A percentile compares a stretch with the other conserved stretches of the same genome.
These are phyloP conservation scores for Pseudogymnoascus pannorum DNA, from an alignment of 2,329 filamentous ascomycete genomes.

Conservation along the genomic window DNA sequence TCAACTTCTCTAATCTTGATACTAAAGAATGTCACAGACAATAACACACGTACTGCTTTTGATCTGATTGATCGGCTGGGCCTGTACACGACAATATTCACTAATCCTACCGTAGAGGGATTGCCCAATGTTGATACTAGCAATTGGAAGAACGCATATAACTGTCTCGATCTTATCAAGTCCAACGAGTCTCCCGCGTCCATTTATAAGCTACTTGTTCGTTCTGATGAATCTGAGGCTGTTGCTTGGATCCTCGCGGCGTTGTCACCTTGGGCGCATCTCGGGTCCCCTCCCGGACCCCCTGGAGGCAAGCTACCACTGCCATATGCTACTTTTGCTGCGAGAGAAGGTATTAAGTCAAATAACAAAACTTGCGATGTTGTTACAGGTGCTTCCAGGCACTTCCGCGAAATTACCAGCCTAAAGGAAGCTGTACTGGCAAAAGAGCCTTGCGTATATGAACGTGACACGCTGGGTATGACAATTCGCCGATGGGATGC, in stretches of 20 bases:
- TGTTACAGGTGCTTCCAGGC: conserved; percentile 55
- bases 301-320: conserved; percentile 42
- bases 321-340: conserved; percentile 55
- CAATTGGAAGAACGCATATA: conserved; percentile 58
- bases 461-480: conserved; percentile 65
- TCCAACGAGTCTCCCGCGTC: conserved; percentile 38
- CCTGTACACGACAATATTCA: conserved; percentile 68
- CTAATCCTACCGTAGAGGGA: conserved; percentile 52
- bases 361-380: conserved; percentile 69
- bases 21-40: conserved; percentile 33
- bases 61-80: conserved; percentile 57
- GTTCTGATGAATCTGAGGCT: conserved; percentile 58
- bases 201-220: conserved; percentile 49
- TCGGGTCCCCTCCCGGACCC: conserved; percentile 31
- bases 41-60: conserved; percentile 55
- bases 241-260: conserved; percentile 71
- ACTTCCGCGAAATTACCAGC: conserved; percentile 54
- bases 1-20: conserved; percentile 15
- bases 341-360: conserved; percentile 70
- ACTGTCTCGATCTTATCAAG: conserved; percentile 49
- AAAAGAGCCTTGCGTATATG: conserved; percentile 37
- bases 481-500: conserved; percentile 64
- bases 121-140: conserved; percentile 48
- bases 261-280: conserved; percentile 62
- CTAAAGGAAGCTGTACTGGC: conserved; percentile 50